These are phyloP conservation scores for Colletotrichum somersetense DNA, from an alignment of 2,329 filamentous ascomycete genomes.

Conservation along the genomic window DNA sequence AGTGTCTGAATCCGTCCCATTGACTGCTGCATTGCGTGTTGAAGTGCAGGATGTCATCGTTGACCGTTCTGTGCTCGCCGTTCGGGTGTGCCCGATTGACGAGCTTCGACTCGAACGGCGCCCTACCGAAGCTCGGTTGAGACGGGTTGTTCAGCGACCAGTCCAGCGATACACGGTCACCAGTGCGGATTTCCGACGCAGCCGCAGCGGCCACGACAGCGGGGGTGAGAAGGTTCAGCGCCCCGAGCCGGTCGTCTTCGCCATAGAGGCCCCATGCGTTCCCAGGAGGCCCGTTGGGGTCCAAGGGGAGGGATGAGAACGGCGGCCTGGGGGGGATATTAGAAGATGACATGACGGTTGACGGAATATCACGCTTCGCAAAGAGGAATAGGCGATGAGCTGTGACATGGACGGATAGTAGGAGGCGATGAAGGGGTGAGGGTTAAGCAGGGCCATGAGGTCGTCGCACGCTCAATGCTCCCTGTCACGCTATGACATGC, in stretches of 20 bases:
- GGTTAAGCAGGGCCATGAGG: neutral
- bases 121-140: constrained; percentile 51
- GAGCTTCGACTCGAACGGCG: constrained; percentile 49
- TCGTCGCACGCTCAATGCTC: neutral
- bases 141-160: constrained; percentile 51
- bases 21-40: constrained; percentile 56
- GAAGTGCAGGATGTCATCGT: constrained; percentile 51
- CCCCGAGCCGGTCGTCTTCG: constrained; percentile 63
- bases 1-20: constrained; percentile 56
- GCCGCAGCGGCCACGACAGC: constrained; percentile 50
- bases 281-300: constrained; percentile 61
- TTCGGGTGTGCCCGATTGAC: constrained; percentile 54
- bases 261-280: constrained; percentile 71
- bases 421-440: neutral
- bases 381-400: neutral
- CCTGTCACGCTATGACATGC: neutral
- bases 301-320: constrained; percentile 58
- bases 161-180: constrained; percentile 50
- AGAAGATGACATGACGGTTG: constrained; percentile 10
- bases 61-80: constrained; percentile 47
- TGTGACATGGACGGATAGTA: neutral
- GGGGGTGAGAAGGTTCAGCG: constrained; percentile 67
- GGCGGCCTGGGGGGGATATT: constrained; percentile 5
- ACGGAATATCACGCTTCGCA: rapidly evolving
- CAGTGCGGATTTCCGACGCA: constrained; percentile 43